Conservation (phyloP, 2,329 filamentous ascomycete genomes). For the Fusarium cicatricum region DNA sequence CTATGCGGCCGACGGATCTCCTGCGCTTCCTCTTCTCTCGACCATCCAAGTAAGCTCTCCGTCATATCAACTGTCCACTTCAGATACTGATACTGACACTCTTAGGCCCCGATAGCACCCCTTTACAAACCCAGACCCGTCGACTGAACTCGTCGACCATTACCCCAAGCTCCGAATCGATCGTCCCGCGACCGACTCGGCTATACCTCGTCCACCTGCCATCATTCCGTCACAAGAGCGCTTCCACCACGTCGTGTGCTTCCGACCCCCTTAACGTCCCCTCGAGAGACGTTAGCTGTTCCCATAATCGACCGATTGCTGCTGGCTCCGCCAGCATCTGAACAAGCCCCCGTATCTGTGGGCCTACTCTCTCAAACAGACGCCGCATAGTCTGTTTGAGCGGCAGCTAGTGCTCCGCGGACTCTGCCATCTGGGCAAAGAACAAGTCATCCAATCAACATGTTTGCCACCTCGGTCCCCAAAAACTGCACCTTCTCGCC, state of each 20-base stretch:
- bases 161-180: constrained; percentile 19
- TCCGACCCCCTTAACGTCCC: constrained; percentile 92
- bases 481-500: constrained; percentile 84
- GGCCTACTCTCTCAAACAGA: constrained; percentile 98
- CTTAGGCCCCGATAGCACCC: constrained; percentile 69
- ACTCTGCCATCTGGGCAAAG: constrained; percentile 56
- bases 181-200: constrained; percentile 13
- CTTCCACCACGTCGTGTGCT: constrained; percentile 82
- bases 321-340: constrained; percentile 89
- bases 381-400: constrained; percentile 96
- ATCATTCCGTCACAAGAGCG: constrained; percentile 88
- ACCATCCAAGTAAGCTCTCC: constrained; percentile 81
- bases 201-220: constrained; percentile 60
- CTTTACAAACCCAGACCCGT: constrained; percentile 40
- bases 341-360: constrained; percentile 71
- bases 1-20: constrained; percentile 92
- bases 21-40: constrained; percentile 88
- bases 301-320: constrained; percentile 61
- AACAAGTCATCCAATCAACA: constrained; percentile 48
- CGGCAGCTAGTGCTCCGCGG: constrained; percentile 96
- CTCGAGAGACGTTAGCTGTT: constrained; percentile 67
- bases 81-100: neutral
- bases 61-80: neutral
- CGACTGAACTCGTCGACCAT: constrained; percentile 9
- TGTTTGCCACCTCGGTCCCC: constrained; percentile 85